Conservation (phyloP, 148 eudicot species). For the Rheum nobile region DNA sequence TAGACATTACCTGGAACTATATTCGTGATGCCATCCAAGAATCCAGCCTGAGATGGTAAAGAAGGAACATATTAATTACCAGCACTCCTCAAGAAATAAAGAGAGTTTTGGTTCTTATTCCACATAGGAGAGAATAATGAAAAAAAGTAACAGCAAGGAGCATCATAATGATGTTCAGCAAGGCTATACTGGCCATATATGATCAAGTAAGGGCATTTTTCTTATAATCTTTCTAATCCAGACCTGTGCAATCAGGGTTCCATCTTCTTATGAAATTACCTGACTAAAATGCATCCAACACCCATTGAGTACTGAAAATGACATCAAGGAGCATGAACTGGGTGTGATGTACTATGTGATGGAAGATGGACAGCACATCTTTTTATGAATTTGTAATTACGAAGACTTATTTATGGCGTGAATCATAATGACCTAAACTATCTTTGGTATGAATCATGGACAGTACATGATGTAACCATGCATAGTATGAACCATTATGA, state of each 20-base stretch:
- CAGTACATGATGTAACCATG: background rate
- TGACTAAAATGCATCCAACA: background rate
- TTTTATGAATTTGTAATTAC: background rate
- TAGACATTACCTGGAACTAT: constrained; percentile 75
- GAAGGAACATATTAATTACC: background rate
- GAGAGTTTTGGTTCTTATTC: background rate
- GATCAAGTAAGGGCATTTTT: background rate
- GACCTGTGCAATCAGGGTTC: background rate
- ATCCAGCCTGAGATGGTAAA: constrained; percentile 63
- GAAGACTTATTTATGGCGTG: background rate
- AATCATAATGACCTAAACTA: background rate
- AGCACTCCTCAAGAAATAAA: no score
- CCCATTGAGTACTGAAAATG: background rate
- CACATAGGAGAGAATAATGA: background rate
- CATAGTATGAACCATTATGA: background rate
- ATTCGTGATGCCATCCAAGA: constrained; percentile 80
- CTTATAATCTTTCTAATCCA: background rate
- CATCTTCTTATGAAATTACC: background rate
- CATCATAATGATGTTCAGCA: background rate
- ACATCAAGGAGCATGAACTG: background rate
- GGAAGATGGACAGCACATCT: no score
- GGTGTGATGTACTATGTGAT: no score
- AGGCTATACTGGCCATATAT: background rate
- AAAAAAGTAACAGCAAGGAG: background rate
- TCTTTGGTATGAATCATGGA: background rate